phyloP scores from a whole-genome alignment of 306 rosid species.

The Lathyrus oleraceus region DNA sequence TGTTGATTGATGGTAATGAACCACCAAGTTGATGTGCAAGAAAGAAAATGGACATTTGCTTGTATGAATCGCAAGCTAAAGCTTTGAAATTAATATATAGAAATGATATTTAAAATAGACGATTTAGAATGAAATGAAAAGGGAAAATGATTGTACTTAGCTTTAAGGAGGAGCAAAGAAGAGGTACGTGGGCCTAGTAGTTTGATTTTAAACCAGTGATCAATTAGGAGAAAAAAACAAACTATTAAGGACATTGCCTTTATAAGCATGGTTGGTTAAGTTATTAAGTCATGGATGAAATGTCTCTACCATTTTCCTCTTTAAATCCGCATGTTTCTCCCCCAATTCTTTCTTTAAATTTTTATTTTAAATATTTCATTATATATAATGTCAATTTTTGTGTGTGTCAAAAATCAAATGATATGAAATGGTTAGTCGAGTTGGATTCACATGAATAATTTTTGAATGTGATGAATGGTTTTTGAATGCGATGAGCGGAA shows the following conservation, averaged over 20 bases:
- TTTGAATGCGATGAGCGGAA: too few relatives aligned
- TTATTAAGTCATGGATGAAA: constrained; percentile 87
- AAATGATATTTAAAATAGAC: constrained; percentile 55
- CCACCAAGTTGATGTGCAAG: constrained; percentile 80
- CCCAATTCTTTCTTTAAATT: background rate
- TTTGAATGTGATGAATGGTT: too few relatives aligned
- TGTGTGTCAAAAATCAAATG: background rate
- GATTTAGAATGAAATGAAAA: constrained; percentile 48
- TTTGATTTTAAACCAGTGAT: constrained; percentile 40
- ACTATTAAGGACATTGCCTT: constrained; percentile 46
- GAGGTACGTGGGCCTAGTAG: constrained; percentile 60
- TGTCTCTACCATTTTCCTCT: constrained; percentile 62
- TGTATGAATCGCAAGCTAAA: constrained; percentile 95
- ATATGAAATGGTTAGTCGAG: too few relatives aligned
- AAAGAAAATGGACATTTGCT: constrained; percentile 73
- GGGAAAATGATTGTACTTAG: constrained; percentile 70
- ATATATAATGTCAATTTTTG: background rate
- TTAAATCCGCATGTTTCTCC: constrained; percentile 24
- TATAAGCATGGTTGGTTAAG: constrained; percentile 79
- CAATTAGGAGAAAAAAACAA: constrained; percentile 25
- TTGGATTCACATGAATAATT: too few relatives aligned
- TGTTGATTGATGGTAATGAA: constrained; percentile 74
- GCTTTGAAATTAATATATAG: constrained; percentile 63
- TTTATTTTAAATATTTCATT: background rate
- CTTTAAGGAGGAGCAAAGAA: constrained; percentile 95